A percentile compares a stretch with the other conserved stretches of the same genome.
Evolutionary conservation across 345 rosid genomes (phyloP).

Genomic region (Lumnitzera littorea): DNA sequence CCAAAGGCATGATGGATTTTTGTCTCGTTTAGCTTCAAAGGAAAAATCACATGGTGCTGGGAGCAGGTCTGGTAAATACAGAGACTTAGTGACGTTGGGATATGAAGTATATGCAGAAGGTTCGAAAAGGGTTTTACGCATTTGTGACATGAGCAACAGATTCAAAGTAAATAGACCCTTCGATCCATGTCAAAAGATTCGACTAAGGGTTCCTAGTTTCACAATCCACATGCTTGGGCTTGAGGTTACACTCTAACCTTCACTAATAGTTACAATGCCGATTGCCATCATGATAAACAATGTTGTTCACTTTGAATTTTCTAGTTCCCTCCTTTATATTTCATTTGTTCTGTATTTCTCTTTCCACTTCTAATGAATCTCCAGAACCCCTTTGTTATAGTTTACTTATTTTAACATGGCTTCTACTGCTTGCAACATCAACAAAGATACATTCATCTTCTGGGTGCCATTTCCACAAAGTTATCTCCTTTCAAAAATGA

Average conservation of each 20-base stretch:
- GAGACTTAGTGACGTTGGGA: conserved; percentile 54
- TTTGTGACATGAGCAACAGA: conserved; percentile 56
- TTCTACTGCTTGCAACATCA: no score
- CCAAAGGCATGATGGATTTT: conserved; percentile 41
- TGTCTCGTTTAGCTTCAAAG: conserved; percentile 40
- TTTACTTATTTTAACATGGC: no score
- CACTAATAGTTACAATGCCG: not conserved
- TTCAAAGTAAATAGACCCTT: conserved; percentile 30
- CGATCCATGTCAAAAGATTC: conserved; percentile 51
- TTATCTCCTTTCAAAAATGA: no score
- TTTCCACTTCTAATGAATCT: no score
- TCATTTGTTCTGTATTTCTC: no score
- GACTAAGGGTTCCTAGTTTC: conserved; percentile 55
- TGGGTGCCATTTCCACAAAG: no score
- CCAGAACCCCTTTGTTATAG: no score
- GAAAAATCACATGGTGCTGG: conserved; percentile 33
- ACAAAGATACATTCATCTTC: no score
- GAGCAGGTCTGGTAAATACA: conserved; percentile 25
- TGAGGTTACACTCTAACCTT: conserved; percentile 45
- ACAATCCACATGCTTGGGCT: conserved; percentile 66
- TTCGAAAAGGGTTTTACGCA: conserved; percentile 67
- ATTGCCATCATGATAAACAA: not conserved
- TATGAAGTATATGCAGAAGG: conserved; percentile 96
- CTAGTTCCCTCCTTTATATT: not conserved
- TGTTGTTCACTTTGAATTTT: not conserved